A percentile compares a stretch with the other conserved stretches of the same genome.
phyloP scores from a whole-genome alignment of 106 monocot genomes.

The Dendrobium officinale region DNA sequence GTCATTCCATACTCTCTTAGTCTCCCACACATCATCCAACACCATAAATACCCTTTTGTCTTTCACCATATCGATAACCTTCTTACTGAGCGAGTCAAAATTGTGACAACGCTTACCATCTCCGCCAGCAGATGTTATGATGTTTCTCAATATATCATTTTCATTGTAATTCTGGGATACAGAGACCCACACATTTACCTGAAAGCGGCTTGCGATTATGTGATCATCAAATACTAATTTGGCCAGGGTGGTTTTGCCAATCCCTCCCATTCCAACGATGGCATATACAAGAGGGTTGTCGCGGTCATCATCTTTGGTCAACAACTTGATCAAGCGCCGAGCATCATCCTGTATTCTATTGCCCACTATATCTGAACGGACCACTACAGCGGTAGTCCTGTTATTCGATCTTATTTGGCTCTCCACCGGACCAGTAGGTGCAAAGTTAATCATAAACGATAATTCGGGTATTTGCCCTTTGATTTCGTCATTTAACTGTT shows the following conservation, averaged over 20 bases:
- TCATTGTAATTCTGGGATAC: neutral
- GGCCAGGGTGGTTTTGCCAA: conserved; percentile 11
- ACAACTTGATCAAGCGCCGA: neutral
- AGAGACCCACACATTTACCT: neutral
- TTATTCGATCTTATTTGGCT: no score
- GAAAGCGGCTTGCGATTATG: neutral
- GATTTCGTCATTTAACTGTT: neutral
- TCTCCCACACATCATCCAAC: conserved; percentile 10
- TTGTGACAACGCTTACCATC: neutral
- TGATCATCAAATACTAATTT: neutral
- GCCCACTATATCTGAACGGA: neutral
- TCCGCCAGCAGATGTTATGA: neutral
- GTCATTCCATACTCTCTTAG: no score
- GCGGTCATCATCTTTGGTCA: neutral
- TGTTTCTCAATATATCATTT: conserved; percentile 1
- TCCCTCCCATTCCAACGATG: conserved; percentile 8
- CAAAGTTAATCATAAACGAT: no score
- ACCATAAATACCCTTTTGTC: conserved; percentile 5
- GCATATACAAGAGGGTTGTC: conserved; percentile 3
- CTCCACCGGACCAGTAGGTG: no score
- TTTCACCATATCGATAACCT: neutral
- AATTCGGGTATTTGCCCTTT: neutral
- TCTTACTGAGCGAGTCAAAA: neutral
- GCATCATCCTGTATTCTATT: no score
- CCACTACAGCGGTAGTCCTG: no score